phyloP scores from a whole-genome alignment of 2,329 filamentous ascomycete genomes.

The Rhynchosporium graminicola region DNA sequence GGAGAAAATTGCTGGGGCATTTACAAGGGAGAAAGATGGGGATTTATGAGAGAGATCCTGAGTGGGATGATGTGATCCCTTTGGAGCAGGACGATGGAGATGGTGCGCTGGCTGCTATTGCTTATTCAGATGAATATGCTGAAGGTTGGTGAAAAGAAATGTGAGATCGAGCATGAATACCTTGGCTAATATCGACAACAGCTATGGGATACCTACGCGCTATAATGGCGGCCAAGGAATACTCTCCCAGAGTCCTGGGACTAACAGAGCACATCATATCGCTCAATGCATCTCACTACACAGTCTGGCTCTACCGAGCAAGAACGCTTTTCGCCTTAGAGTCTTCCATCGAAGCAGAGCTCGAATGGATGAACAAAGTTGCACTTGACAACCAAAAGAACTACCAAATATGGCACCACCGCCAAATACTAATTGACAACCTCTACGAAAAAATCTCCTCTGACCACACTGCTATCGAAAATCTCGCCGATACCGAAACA shows the following conservation, averaged over 20 bases:
- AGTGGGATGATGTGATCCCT: conserved; percentile 82
- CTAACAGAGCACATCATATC: conserved; percentile 88
- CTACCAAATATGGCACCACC: conserved; percentile 94
- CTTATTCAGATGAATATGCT: conserved; percentile 85
- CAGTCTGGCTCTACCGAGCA: conserved; percentile 95
- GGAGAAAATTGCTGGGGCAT: conserved; percentile 34
- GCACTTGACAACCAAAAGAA: conserved; percentile 89
- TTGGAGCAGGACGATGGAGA: conserved; percentile 83
- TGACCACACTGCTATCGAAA: conserved; percentile 55
- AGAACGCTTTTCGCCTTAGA: conserved; percentile 68
- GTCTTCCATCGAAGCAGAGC: conserved; percentile 51
- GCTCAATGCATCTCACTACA: conserved; percentile 97
- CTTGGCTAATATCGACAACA: conserved; percentile 36
- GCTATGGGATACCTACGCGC: conserved; percentile 92
- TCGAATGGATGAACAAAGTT: conserved; percentile 82
- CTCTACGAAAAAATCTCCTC: conserved; percentile 60
- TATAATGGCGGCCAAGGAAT: conserved; percentile 86
- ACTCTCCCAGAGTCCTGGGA: conserved; percentile 73
- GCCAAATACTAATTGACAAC: conserved; percentile 64
- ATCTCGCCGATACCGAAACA: conserved; percentile 65
- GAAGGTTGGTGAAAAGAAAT: conserved; percentile 55
- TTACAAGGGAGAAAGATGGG: conserved; percentile 37
- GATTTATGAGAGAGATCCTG: conserved; percentile 54
- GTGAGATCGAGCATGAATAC: background rate
- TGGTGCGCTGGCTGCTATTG: conserved; percentile 85